Base-by-base conservation (phyloP, 83 land plant species). In the Thuja plicata region DNA sequence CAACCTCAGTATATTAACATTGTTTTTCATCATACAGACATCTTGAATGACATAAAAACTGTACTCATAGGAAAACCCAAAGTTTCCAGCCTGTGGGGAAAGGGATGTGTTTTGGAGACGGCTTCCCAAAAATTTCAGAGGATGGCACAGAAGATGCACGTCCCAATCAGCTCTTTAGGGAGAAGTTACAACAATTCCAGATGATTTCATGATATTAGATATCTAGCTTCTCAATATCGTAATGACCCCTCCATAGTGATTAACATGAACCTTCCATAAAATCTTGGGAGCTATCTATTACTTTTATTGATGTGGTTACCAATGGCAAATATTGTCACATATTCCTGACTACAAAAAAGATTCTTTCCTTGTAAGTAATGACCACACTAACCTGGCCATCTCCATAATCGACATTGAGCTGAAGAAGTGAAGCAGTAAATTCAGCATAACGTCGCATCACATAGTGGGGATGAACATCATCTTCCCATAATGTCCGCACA, bases 371-470 rank as follows among this genome's bases (percentile, higher is more conserved):
- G 0, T 85, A 15, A 86, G 48, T 21, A 62, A 40, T 40, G 48
- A 66, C 76, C 0, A 5, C 73, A 86, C 90, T 70, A 46, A 98
- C 99, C 99, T 99, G 99, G 37, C 97, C 97, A 94, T 98, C 99
- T 87, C 98, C 99, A 94, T 96, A 95, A 78, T 97, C 97, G 79
- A 92, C 95, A 89, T 97, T 99, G 41, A 99, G 95, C 50, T 97
- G 99, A 82, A 97, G 94, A 52, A 99, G 97, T 41, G 99, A 97
- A 7, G 99, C 99, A 88, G 99, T 93, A 90, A 97, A 99, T 88
- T 99, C 99, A 88, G 99, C 99, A 92, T 97, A 99, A 52, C 99
- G 98, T 91, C 99, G 88, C 95, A 97, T 97, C 76, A 99, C 97
- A 92, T 97, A 99, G 85, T 99, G 99, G 87, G 99, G 98, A 93